Conservation (phyloP, 2,329 filamentous ascomycete genomes). For the Fusarium fujikuroi region DNA sequence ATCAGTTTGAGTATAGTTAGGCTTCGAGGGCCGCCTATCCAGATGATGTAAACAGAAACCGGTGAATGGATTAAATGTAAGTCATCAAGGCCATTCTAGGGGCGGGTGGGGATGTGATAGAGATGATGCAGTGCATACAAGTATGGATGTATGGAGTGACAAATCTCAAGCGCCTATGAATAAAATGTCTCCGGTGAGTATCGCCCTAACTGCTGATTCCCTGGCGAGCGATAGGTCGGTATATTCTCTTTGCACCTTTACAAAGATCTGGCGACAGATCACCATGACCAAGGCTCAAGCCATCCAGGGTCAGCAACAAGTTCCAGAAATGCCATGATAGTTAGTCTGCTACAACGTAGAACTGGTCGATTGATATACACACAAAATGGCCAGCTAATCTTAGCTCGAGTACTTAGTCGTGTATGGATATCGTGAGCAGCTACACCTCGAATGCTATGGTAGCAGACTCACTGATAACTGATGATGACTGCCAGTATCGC, state of each 20-base stretch:
- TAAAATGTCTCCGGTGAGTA: not conserved
- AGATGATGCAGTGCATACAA: conserved; percentile 7
- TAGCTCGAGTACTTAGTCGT: not conserved
- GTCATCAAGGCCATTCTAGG: conserved; percentile 27
- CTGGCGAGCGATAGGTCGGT: not conserved
- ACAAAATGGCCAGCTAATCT: not conserved
- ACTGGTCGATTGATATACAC: conserved; percentile 9
- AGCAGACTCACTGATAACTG: not conserved
- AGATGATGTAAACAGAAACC: not conserved
- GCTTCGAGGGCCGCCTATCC: conserved; percentile 10
- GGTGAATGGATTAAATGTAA: not conserved
- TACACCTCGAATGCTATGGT: not conserved
- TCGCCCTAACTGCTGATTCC: not conserved
- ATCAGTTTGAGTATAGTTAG: conserved; percentile 14
- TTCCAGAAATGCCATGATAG: not conserved
- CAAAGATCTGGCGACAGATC: not conserved
- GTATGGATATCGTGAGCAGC: not conserved
- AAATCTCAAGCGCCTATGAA: conserved; percentile 14
- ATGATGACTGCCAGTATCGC: not conserved
- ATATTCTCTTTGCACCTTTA: not conserved
- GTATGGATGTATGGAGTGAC: not conserved
- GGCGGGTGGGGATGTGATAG: conserved; percentile 33
- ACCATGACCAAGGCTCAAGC: not conserved
- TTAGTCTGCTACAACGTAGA: conserved; percentile 1
- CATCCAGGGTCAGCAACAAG: not conserved